Conservation (phyloP, 1,284 basidiomycete species). For the Tremellales sp. region DNA sequence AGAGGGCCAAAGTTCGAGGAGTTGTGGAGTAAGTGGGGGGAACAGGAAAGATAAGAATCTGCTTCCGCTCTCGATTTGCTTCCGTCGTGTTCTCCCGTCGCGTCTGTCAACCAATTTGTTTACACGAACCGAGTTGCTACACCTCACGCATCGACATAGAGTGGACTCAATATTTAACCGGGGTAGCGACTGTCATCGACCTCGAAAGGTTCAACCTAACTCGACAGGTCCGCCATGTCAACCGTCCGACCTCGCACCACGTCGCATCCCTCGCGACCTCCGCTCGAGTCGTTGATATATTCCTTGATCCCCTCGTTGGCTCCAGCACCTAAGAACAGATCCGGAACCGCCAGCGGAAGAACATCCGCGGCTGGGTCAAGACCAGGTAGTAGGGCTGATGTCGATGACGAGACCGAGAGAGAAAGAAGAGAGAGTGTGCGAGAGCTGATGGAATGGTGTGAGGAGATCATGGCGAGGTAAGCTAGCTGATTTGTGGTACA, state of each 20-base stretch:
- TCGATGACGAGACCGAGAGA: conserved; percentile 20
- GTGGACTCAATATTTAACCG: too few relatives aligned
- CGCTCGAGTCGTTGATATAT: conserved; percentile 38
- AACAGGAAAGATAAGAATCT: too few relatives aligned
- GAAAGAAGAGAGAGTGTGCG: conserved; percentile 32
- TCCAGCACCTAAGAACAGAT: conserved; percentile 10
- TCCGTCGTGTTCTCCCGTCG: too few relatives aligned
- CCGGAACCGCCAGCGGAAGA: conserved; percentile 1
- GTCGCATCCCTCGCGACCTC: conserved; percentile 14
- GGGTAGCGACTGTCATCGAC: neutral
- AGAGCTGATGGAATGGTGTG: conserved; percentile 38
- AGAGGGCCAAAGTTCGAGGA: too few relatives aligned
- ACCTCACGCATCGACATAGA: too few relatives aligned
- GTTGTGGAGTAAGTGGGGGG: too few relatives aligned
- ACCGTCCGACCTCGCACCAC: neutral
- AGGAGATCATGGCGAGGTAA: conserved; percentile 39
- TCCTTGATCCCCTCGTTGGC: conserved; percentile 33
- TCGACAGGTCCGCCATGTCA: neutral
- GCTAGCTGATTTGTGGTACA: neutral
- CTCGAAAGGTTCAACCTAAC: neutral
- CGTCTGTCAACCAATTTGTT: too few relatives aligned
- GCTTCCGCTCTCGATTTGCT: too few relatives aligned
- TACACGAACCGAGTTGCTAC: too few relatives aligned
- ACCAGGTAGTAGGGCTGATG: conserved; percentile 11
- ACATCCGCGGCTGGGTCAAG: conserved; percentile 9